Conservation (phyloP, 768 basidiomycete species). For the Boletus sp. region DNA sequence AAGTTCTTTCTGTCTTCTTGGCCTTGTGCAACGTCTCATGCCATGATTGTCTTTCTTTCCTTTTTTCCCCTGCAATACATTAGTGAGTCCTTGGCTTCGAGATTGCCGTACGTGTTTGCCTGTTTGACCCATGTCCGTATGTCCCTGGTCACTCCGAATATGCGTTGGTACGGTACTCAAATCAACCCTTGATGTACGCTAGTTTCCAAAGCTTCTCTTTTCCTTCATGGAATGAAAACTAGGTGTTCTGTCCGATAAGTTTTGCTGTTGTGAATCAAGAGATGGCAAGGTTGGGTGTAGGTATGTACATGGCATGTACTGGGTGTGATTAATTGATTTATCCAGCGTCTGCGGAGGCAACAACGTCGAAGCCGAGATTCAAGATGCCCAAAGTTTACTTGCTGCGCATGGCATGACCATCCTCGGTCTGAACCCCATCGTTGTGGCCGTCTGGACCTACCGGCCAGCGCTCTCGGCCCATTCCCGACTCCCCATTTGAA, state of each 20-base stretch:
- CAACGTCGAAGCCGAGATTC: background rate
- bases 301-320: no score
- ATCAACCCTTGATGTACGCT: conserved; percentile 25
- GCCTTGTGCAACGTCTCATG: conserved; percentile 8
- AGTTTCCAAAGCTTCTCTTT: conserved; percentile 6
- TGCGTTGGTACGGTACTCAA: conserved; percentile 20
- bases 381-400: background rate
- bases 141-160: conserved; percentile 12
- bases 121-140: conserved; percentile 5
- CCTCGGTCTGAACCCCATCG: background rate
- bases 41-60: conserved; percentile 3
- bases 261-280: background rate
- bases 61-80: background rate
- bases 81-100: conserved; percentile 4
- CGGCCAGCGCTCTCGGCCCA: conserved; percentile 58
- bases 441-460: background rate
- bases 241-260: background rate
- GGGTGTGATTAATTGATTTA: no score
- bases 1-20: conserved; percentile 1
- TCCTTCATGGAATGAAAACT: conserved; percentile 3
- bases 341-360: background rate
- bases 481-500: conserved; percentile 88
- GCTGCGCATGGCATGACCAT: background rate
- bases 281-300: background rate
- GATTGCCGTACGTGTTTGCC: background rate